A percentile compares a stretch with the other conserved stretches of the same genome.
These are phyloP conservation scores for Aspergillus proliferans DNA, from an alignment of 2,329 filamentous ascomycete species.

Conservation along the genomic window DNA sequence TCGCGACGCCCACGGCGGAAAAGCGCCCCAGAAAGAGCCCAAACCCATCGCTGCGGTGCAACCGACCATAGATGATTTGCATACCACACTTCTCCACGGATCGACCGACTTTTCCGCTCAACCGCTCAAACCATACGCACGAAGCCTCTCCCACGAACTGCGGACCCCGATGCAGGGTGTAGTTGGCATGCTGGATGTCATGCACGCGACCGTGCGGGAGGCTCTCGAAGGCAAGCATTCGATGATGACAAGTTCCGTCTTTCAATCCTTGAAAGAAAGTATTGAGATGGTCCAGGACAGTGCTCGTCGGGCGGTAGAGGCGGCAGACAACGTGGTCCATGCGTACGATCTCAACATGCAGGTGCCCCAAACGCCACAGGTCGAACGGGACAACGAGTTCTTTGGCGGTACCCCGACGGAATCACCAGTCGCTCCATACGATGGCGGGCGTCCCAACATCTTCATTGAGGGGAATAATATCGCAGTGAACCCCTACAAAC, in stretches of 20 bases:
- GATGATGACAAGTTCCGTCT: conserved; percentile 48
- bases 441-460: conserved; percentile 31
- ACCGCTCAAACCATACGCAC: conserved; percentile 65
- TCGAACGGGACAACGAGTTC: conserved; percentile 33
- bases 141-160: conserved; percentile 65
- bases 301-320: conserved; percentile 64
- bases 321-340: conserved; percentile 69
- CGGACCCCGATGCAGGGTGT: conserved; percentile 71
- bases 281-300: conserved; percentile 70
- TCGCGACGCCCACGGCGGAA: conserved; percentile 45
- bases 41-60: conserved; percentile 17
- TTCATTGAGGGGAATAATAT: conserved; percentile 41
- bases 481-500: conserved; percentile 39
- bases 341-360: conserved; percentile 71
- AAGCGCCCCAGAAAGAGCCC: conserved; percentile 12
- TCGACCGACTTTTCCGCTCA: conserved; percentile 53
- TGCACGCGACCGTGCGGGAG: conserved; percentile 66
- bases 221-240: conserved; percentile 52
- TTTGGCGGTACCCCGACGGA: conserved; percentile 16
- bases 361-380: conserved; percentile 57
- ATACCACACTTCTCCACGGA: conserved; percentile 48
- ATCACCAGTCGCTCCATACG: conserved; percentile 18
- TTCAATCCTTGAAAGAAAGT: conserved; percentile 59
- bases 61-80: conserved; percentile 17
- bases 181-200: conserved; percentile 69